phyloP scores from a whole-genome alignment of 805 yeast genomes.

The Candida ficus region DNA sequence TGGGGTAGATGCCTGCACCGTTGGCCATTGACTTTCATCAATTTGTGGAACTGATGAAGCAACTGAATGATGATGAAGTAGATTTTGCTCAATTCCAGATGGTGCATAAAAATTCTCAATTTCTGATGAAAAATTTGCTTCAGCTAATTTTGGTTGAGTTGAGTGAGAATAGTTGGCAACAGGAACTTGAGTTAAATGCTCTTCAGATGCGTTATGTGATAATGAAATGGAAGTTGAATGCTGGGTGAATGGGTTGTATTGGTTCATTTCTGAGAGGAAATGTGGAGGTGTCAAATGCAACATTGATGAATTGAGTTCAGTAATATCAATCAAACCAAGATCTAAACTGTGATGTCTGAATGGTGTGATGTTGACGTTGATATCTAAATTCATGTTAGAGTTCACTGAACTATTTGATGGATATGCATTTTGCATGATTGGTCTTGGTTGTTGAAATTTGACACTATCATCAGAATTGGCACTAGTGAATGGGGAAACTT shows the following conservation, averaged over 20 bases:
- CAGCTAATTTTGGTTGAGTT: no score
- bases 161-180: no score
- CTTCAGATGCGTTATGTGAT: background rate
- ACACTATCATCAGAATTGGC: background rate
- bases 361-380: conserved; percentile 16
- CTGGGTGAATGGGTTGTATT: conserved; percentile 1
- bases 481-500: conserved; percentile 6
- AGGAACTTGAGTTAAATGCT: background rate
- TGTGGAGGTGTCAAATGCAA: conserved; percentile 15
- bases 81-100: conserved; percentile 1
- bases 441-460: background rate
- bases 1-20: conserved; percentile 16
- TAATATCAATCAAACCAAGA: conserved; percentile 12
- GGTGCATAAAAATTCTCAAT: conserved; percentile 3
- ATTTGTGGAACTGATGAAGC: conserved; percentile 1
- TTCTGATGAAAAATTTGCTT: no score
- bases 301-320: conserved; percentile 9
- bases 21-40: conserved; percentile 19
- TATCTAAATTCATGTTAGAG: conserved; percentile 18
- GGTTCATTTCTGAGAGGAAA: conserved; percentile 6
- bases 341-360: conserved; percentile 25
- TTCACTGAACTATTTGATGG: background rate
- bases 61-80: background rate
- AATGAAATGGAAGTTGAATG: no score
- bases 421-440: background rate